phyloP scores from a whole-genome alignment of 805 yeast genomes.

The Candida peoriensis region DNA sequence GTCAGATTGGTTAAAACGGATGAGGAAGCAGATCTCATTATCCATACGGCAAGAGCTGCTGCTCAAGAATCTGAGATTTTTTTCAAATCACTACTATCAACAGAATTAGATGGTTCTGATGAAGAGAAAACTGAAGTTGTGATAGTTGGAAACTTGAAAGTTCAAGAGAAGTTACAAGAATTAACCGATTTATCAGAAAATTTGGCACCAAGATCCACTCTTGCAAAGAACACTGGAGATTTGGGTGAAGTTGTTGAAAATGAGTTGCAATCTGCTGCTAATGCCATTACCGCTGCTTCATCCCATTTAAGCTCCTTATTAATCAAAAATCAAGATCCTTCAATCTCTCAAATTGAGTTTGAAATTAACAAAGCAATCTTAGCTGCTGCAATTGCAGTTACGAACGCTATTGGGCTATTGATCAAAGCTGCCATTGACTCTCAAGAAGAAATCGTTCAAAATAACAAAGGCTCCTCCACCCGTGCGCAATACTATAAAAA shows the following conservation, averaged over 20 bases:
- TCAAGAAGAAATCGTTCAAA: conserved; percentile 74
- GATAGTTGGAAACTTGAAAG: conserved; percentile 66
- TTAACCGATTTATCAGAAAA: conserved; percentile 52
- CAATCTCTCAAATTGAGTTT: conserved; percentile 49
- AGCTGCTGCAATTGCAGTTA: conserved; percentile 73
- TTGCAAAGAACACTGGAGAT: conserved; percentile 37
- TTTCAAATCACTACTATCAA: conserved; percentile 54
- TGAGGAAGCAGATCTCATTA: conserved; percentile 45
- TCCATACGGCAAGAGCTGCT: conserved; percentile 45
- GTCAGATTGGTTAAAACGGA: conserved; percentile 47
- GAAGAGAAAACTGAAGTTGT: conserved; percentile 74
- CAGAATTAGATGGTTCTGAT: conserved; percentile 41
- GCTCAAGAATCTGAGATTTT: conserved; percentile 60
- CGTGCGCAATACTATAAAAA: conserved; percentile 77
- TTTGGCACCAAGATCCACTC: conserved; percentile 40
- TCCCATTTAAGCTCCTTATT: conserved; percentile 50
- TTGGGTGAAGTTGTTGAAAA: conserved; percentile 65
- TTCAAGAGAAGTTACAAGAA: conserved; percentile 65
- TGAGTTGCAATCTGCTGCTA: conserved; percentile 71
- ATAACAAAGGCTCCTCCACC: conserved; percentile 60
- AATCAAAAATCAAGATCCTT: conserved; percentile 43
- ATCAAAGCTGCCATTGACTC: conserved; percentile 75
- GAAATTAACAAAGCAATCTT: conserved; percentile 74
- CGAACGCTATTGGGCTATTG: conserved; percentile 68
- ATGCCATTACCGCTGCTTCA: conserved; percentile 63